These are phyloP conservation scores for Chlamydomonas sp. DNA, from an alignment of 139 green algal genomes.

Conservation along the genomic window DNA sequence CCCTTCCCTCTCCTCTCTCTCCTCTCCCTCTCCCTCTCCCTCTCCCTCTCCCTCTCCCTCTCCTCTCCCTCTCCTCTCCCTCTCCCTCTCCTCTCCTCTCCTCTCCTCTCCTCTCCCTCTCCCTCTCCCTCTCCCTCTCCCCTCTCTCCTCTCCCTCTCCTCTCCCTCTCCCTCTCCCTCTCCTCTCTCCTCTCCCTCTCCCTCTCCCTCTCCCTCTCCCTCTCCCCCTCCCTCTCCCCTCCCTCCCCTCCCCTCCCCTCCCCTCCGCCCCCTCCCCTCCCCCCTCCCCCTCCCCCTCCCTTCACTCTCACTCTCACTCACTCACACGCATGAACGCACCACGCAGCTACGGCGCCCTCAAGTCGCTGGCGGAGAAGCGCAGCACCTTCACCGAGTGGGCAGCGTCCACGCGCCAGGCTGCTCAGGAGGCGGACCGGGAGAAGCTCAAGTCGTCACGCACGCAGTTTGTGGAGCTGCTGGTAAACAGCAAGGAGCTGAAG, in stretches of 20 bases:
- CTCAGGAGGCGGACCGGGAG: conserved; percentile 66
- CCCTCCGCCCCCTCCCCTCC: not conserved
- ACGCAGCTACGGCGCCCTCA: conserved; percentile 73
- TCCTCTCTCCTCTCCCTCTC: too few species aligned
- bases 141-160: too few species aligned
- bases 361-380: conserved; percentile 85
- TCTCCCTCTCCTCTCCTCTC: too few species aligned
- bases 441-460: conserved; percentile 49
- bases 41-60: too few species aligned
- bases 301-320: not conserved
- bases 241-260: not conserved
- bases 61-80: too few species aligned
- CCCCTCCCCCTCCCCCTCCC: not conserved
- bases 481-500: conserved; percentile 30
- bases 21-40: too few species aligned
- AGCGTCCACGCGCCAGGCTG: conserved; percentile 48
- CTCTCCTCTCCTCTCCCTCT: too few species aligned
- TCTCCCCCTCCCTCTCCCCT: too few species aligned
- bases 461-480: conserved; percentile 55
- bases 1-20: too few species aligned
- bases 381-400: conserved; percentile 86
- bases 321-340: not conserved
- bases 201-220: too few species aligned
- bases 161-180: too few species aligned
- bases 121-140: too few species aligned